phyloP scores from a whole-genome alignment of 2,329 filamentous ascomycete species.

The Cryoendolithus antarcticus region DNA sequence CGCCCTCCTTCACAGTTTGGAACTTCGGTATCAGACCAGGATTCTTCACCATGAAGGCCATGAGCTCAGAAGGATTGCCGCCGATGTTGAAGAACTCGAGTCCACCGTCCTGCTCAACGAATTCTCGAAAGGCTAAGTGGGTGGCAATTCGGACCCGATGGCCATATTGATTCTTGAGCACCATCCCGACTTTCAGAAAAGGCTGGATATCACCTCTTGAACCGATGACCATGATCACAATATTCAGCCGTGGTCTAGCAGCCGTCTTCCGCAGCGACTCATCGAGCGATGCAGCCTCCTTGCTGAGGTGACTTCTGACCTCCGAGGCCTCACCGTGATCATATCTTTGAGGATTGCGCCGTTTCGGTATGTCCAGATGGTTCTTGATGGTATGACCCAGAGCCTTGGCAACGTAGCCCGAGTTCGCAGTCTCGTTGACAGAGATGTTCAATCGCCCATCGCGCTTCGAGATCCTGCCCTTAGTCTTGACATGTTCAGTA shows the following conservation, averaged over 20 bases:
- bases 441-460: constrained; percentile 63
- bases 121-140: constrained; percentile 64
- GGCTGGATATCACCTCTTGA: constrained; percentile 71
- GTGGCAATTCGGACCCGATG: constrained; percentile 69
- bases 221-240: constrained; percentile 75
- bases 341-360: constrained; percentile 9
- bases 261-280: constrained; percentile 14
- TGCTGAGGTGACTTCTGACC: constrained; percentile 4
- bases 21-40: constrained; percentile 75
- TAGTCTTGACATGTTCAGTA: constrained; percentile 53
- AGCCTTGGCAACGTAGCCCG: constrained; percentile 61
- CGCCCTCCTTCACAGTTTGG: constrained; percentile 61
- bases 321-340: constrained; percentile 17
- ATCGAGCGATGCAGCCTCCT: constrained; percentile 14
- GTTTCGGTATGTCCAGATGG: constrained; percentile 30
- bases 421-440: constrained; percentile 56
- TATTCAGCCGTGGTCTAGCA: constrained; percentile 48
- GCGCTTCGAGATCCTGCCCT: constrained; percentile 50
- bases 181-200: constrained; percentile 62
- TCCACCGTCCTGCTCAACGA: constrained; percentile 58
- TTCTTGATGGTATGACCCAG: constrained; percentile 52
- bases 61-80: constrained; percentile 37
- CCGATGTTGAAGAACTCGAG: constrained; percentile 47
- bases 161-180: constrained; percentile 57
- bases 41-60: constrained; percentile 83